Evolutionary conservation across 305 asterid genomes (phyloP), one percentile per base, ranked within the genome.

Genomic region (Petunia hybrid): DNA sequence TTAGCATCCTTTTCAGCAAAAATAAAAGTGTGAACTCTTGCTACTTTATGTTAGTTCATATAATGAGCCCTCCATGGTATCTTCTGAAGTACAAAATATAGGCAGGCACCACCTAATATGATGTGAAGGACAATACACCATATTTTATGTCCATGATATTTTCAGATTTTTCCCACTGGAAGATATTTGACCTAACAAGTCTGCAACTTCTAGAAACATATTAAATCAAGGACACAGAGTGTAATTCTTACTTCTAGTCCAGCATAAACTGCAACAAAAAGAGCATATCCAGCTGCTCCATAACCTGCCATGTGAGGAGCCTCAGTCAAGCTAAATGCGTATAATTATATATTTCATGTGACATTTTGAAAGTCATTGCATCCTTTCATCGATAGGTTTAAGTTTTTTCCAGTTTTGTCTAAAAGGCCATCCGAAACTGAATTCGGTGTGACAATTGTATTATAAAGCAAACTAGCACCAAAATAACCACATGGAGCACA

Each of bases 281-380:
- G 88, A 46, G 98, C 98, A 87, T 95, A 95, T 83, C 99, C 99
- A 84, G 97, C 92, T 69, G 97, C 87, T 64, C 99, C 99, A 74
- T 94, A 91, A 76, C 95, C 99, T 95, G 95, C 73, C 31, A 80
- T 83, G 36, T 79, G 56, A 80, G 80, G 61, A 82, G 76, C 62
- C 46, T 12, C 57, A 35, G 81, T 82, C 63, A 55, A 76, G 51
- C 43, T 84, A 82, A 82, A 80, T 82, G 66, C 55, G 63, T 75
- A 80, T 56, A 62, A 48, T 0, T 46, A 48, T 35, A 31, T 22
- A 22, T 22, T 57, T 10, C 45, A 48, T 16, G 13, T 48, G 7
- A 48, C 35, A 46, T 71, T 31, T 38, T 46, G 45, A 71, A 71
- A 71, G 38, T 71, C 7, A 46, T 48, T 1, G 22, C 61, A 71